These are phyloP conservation scores for Diaporthe vexans DNA, from an alignment of 2,329 filamentous ascomycete genomes.

Conservation along the genomic window DNA sequence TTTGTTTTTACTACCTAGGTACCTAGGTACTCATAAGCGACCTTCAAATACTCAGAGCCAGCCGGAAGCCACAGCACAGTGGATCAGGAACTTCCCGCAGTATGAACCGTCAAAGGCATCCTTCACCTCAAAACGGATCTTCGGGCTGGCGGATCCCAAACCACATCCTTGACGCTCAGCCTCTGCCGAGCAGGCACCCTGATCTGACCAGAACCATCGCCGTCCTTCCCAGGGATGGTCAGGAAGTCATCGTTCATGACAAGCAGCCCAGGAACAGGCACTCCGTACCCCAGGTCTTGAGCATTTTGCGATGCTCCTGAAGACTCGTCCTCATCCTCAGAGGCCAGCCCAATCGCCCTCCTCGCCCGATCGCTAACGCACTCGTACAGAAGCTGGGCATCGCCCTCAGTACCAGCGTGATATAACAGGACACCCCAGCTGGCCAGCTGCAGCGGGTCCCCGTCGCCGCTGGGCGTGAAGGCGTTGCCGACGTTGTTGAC, in stretches of 20 bases:
- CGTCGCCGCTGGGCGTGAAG: constrained; percentile 78
- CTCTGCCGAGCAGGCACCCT: constrained; percentile 47
- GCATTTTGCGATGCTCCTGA: too few species aligned
- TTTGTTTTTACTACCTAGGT: background rate
- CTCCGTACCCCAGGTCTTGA: background rate
- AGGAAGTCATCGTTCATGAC: constrained; percentile 47
- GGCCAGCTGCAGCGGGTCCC: constrained; percentile 75
- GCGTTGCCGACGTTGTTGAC: constrained; percentile 83
- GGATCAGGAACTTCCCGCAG: background rate
- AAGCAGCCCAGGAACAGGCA: constrained; percentile 47
- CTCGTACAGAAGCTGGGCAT: constrained; percentile 69
- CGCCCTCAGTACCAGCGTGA: constrained; percentile 72
- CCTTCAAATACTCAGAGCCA: background rate
- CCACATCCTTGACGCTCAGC: constrained; percentile 51
- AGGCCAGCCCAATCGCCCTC: constrained; percentile 50
- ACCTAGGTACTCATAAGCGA: too few species aligned
- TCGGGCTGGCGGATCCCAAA: constrained; percentile 55
- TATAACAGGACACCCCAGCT: constrained; percentile 76
- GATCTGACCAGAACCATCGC: background rate
- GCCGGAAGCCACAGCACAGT: background rate
- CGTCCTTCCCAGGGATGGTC: constrained; percentile 43
- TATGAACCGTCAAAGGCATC: background rate
- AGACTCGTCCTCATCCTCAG: background rate
- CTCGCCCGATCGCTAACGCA: constrained; percentile 55
- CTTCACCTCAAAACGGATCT: constrained; percentile 45